These are phyloP conservation scores for Aspergillus taichungensis DNA, from an alignment of 495 filamentous ascomycete species.

Conservation along the genomic window DNA sequence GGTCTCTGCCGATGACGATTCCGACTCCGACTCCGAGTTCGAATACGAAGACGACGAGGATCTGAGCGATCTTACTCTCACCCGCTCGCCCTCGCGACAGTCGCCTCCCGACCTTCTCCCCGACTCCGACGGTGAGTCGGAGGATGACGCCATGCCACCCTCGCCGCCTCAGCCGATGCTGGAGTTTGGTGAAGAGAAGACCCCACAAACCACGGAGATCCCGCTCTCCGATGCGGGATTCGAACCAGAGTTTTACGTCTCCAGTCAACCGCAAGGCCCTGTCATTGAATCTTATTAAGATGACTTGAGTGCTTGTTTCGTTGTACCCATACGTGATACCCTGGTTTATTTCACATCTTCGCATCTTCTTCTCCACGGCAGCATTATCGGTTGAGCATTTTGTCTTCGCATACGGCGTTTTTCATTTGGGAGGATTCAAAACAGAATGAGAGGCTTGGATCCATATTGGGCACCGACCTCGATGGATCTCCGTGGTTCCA, in stretches of 20 bases:
- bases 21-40: slow-evolving; percentile 38
- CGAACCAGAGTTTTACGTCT: slow-evolving; percentile 53
- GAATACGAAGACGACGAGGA: slow-evolving; percentile 63
- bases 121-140: slow-evolving; percentile 57
- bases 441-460: no score
- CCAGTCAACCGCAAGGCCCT: slow-evolving; percentile 34
- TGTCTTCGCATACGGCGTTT: no score
- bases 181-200: slow-evolving; percentile 63
- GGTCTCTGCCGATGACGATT: slow-evolving; percentile 31
- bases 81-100: slow-evolving; percentile 62
- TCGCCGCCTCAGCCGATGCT: slow-evolving; percentile 64
- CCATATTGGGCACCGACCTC: no score
- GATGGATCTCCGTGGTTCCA: no score
- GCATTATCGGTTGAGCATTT: no score
- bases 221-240: slow-evolving; percentile 37
- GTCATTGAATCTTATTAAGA: slow-evolving; percentile 38
- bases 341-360: slow-evolving; percentile 1
- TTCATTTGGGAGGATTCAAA: no score
- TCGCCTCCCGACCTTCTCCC: slow-evolving; percentile 73
- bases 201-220: slow-evolving; percentile 45
- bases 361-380: no score
- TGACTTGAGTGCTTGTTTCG: slow-evolving; percentile 12
- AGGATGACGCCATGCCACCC: slow-evolving; percentile 72
- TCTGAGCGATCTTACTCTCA: slow-evolving; percentile 58
- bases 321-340: slow-evolving; percentile 13